Evolutionary conservation across 129 eudicot genomes (phyloP).

Genomic region (Chrysanthemum seticuspe): DNA sequence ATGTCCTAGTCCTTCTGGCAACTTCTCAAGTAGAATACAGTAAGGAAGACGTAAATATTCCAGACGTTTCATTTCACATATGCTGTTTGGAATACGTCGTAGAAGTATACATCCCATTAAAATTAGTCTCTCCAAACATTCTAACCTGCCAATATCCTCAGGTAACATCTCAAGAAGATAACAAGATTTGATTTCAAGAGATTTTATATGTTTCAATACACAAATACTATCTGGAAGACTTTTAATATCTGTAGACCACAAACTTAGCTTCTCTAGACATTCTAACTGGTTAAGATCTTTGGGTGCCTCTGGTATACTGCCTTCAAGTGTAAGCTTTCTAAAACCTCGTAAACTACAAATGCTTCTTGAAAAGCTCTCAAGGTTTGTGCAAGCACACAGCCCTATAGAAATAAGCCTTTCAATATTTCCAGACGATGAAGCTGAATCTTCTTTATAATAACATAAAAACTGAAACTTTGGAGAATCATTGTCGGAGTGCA

Average conservation of each 20-base stretch:
- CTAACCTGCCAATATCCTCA: conserved; percentile 3
- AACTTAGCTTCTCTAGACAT: background rate
- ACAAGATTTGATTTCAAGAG: conserved; percentile 1
- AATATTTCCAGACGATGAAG: background rate
- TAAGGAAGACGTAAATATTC: too few relatives aligned
- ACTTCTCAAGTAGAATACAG: too few relatives aligned
- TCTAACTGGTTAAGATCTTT: background rate
- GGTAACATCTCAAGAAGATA: conserved; percentile 16
- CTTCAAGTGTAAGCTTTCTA: background rate
- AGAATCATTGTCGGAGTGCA: background rate
- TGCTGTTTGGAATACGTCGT: conserved; percentile 5
- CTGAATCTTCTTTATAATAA: background rate
- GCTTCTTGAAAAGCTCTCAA: background rate
- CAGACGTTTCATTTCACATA: background rate
- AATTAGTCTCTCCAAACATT: conserved; percentile 5
- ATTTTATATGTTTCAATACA: background rate
- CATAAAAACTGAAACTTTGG: background rate
- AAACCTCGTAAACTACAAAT: background rate
- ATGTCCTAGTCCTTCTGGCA: too few relatives aligned
- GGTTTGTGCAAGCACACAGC: conserved; percentile 1
- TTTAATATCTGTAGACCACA: background rate
- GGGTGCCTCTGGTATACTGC: background rate
- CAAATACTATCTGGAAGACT: background rate
- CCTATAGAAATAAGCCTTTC: background rate
- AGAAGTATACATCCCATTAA: background rate